Evolutionary conservation across 2,329 filamentous ascomycete genomes (phyloP), one percentile per base, ranked within the genome.

Genomic region (Pseudogymnoascus pannorum): DNA sequence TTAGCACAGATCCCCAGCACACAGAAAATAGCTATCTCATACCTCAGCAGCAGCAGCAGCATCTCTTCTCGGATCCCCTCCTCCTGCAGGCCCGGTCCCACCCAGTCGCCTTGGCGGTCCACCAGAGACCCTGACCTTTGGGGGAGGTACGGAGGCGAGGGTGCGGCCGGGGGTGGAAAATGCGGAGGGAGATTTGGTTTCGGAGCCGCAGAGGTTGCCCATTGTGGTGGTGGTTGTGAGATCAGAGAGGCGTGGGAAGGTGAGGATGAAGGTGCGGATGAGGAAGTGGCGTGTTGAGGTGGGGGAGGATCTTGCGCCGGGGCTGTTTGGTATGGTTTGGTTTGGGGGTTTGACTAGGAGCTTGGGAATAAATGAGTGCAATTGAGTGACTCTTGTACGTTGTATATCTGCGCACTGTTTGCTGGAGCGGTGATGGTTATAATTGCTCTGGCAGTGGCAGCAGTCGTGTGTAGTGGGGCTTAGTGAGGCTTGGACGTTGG

Each of bases 21-120:
- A 7, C 4, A 7, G 26, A 29, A 29, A 29, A 7, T 29, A 59
- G 2, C 26, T 26, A 29, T 36, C 66, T 77, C 85, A 72, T 74
- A 95, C 92, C 86, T 95, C 89, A 63, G 92, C 92, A 59, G 92
- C 92, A 66, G 85, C 83, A 0, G 91, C 91, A 3, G 92, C 92
- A 63, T 85, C 89, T 61, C 79, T 80, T 62, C 87, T 81, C 33
- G 91, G 87, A 71, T 92, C 87, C 14, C 64, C 11, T 44, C 48
- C 12, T 60, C 54, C 35, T 69, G 31, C 67, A 67, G 64, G 63
- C 66, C 72, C 22, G 68, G 66, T 7, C 67, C 81, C 81, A 18
- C 89, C 89, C 42, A 94, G 75, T 2, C 86, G 88, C 64, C 88
- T 80, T 7, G 79, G 82, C 62, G 78, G 83, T 0, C 79, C 83